phyloP scores from a whole-genome alignment of 345 rosid species.

The Noccaea caerulescens region DNA sequence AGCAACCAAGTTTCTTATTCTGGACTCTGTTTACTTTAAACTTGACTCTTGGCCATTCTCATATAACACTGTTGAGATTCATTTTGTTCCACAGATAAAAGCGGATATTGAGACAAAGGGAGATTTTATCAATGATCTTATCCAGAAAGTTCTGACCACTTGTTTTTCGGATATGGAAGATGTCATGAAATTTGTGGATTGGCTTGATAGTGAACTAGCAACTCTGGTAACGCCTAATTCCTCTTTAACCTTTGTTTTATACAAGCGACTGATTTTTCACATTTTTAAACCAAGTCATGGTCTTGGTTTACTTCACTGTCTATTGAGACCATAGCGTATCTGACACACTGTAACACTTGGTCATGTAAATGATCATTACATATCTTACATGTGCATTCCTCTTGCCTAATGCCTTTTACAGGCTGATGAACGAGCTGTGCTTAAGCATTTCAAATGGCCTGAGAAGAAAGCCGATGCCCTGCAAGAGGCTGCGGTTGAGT shows the following conservation, averaged over 20 bases:
- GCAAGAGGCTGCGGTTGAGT: slow-evolving; percentile 88
- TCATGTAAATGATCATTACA: neutral
- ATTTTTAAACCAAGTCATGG: neutral
- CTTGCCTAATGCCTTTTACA: slow-evolving; percentile 33
- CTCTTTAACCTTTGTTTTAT: neutral
- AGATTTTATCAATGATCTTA: slow-evolving; percentile 70
- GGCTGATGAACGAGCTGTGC: slow-evolving; percentile 92
- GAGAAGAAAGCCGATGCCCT: slow-evolving; percentile 90
- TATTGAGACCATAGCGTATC: neutral
- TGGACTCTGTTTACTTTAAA: neutral
- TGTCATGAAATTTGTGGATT: slow-evolving; percentile 70
- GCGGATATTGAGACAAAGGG: slow-evolving; percentile 86
- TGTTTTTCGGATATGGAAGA: slow-evolving; percentile 75
- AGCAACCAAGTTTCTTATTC: slow-evolving; percentile 32
- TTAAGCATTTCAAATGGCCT: slow-evolving; percentile 96
- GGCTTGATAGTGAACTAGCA: slow-evolving; percentile 80
- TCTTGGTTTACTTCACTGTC: slow-evolving; percentile 13
- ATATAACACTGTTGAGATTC: slow-evolving; percentile 1
- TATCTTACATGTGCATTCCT: slow-evolving; percentile 10
- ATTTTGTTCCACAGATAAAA: slow-evolving; percentile 58
- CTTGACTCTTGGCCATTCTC: neutral
- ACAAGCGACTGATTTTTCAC: neutral
- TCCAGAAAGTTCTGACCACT: slow-evolving; percentile 66
- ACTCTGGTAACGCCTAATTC: slow-evolving; percentile 61
- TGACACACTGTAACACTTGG: neutral